Percentiles rank a stretch among this genome's conserved stretches.
Conservation (phyloP, 1,284 basidiomycete genomes). For the Melanopsichium pennsylvanicum region DNA sequence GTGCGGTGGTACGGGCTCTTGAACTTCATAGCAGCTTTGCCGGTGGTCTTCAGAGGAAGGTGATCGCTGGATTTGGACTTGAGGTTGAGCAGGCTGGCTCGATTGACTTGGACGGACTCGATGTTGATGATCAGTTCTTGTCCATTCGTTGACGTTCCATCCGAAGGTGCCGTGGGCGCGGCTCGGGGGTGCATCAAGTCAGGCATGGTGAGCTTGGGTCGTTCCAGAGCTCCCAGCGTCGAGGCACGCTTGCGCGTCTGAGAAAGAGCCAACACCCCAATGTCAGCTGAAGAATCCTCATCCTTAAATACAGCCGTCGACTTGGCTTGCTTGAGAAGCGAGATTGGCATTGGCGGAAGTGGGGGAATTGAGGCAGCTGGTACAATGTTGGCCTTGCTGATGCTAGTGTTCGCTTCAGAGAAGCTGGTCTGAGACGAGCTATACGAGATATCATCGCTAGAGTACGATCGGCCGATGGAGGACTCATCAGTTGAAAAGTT, state of each 20-base stretch:
- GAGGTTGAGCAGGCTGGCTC: conserved; percentile 17
- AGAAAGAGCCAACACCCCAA: neutral
- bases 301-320: conserved; percentile 7
- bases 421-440: conserved; percentile 45
- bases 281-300: neutral
- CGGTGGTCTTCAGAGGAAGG: conserved; percentile 14
- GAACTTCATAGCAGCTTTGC: conserved; percentile 35
- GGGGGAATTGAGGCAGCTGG: conserved; percentile 32
- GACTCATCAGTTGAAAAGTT: conserved; percentile 18
- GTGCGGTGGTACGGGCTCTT: conserved; percentile 40
- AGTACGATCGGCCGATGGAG: conserved; percentile 14
- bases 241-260: conserved; percentile 29
- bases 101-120: conserved; percentile 27
- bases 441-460: conserved; percentile 36
- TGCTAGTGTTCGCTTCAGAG: conserved; percentile 37
- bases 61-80: conserved; percentile 37
- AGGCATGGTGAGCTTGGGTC: conserved; percentile 23
- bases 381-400: conserved; percentile 44
- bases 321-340: conserved; percentile 15
- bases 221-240: conserved; percentile 36
- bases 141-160: neutral
- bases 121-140: conserved; percentile 12
- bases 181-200: conserved; percentile 38
- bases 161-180: conserved; percentile 29
- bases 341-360: conserved; percentile 38